Base-by-base conservation (phyloP, 78 protist species). In the Cavenderia fasciculata region DNA sequence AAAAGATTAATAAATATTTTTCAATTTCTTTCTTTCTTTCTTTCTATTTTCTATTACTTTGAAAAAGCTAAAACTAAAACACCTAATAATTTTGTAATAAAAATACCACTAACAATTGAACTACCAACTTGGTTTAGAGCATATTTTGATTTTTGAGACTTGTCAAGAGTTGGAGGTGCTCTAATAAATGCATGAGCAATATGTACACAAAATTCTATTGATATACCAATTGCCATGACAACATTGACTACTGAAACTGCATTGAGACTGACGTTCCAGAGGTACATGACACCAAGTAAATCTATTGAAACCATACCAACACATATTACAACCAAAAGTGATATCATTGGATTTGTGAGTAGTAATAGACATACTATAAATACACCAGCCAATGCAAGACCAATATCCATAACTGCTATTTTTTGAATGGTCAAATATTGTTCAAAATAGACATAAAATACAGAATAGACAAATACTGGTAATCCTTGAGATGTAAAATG, bases 131-230 rank as follows among this genome's bases (percentile, higher is more conserved):
- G 93, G 11, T 49, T 40, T 38, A 94, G 40, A 21, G 96, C 95
- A 82, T 56, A 82, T 57, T 82, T 82, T n/a, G 78, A 76, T 23
- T 68, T 82, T n/a, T n/a, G n/a, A n/a, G n/a, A n/a, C n/a, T n/a
- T n/a, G n/a, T n/a, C n/a, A n/a, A n/a, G n/a, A n/a, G n/a, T n/a
- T n/a, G n/a, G n/a, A n/a, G 87, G 75, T 12, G 92, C 61, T 52
- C 19, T 14, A 21, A 74, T 74, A 0, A 57, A 74, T 1, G 66
- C 40, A 41, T 43, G 44, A 4, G 86, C 95, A 51, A 89, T 88
- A 69, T 93, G 95, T 34, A 91, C 94, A 56, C 94, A 84, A 25
- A 92, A 92, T 74, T 92, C 95, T 5, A 92, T 85, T 0, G 95
- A 73, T 3, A 92, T 86, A 47, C 95, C 95, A 33, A 93, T 40